Percentiles rank a stretch among this genome's conserved stretches.
Conservation (phyloP, 208 protist genomes). For the Wallacemonas collosoma region DNA sequence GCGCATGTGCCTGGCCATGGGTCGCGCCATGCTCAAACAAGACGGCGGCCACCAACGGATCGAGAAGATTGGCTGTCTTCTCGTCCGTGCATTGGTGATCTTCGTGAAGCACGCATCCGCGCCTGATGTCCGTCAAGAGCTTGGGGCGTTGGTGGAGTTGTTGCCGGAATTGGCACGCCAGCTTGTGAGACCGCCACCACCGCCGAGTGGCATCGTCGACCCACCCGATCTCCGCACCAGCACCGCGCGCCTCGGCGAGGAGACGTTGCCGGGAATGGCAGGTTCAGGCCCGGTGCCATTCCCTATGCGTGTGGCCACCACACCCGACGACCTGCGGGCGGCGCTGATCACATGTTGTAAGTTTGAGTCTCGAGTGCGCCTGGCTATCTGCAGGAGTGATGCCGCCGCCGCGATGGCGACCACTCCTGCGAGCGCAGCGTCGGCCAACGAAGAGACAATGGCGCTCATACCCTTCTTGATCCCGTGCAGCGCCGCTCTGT, state of each 20-base stretch:
- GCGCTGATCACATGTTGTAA: conserved; percentile 60
- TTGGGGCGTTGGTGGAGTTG: conserved; percentile 42
- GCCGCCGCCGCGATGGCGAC: conserved; percentile 6
- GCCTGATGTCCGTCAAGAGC: conserved; percentile 22
- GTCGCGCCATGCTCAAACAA: conserved; percentile 41
- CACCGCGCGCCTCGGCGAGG: neutral
- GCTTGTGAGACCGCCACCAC: neutral
- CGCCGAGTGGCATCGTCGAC: neutral
- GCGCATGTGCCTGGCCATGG: conserved; percentile 74
- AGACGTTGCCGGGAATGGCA: neutral
- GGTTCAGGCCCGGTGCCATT: conserved; percentile 14
- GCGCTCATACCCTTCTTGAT: conserved; percentile 54
- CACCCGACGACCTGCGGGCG: conserved; percentile 44
- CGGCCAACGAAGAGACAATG: conserved; percentile 5
- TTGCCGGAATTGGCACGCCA: conserved; percentile 42
- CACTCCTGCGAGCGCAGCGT: neutral
- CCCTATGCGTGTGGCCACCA: conserved; percentile 16
- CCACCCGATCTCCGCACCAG: too few relatives aligned
- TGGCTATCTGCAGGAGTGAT: conserved; percentile 26
- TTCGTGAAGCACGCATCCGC: conserved; percentile 41
- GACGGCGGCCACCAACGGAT: conserved; percentile 45
- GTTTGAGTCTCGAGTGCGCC: conserved; percentile 58
- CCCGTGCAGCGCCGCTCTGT: conserved; percentile 62
- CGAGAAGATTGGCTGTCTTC: conserved; percentile 47
- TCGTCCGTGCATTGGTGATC: conserved; percentile 62